Base-by-base conservation (phyloP, 225 moss, liverwort and hornwort species). In the Marchantia polymorpha region DNA sequence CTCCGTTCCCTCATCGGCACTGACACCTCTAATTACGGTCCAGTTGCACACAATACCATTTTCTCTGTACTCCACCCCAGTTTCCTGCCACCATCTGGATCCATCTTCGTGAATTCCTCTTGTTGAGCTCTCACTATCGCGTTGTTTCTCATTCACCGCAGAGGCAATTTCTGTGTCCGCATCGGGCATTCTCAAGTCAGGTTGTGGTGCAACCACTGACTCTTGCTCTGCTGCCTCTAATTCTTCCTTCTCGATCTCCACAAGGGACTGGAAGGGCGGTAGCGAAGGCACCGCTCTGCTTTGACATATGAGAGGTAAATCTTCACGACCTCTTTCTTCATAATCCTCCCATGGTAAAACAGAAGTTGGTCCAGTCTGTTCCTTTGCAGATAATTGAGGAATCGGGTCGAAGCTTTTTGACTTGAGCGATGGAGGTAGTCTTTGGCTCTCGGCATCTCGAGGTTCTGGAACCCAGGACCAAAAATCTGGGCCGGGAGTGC, bases 391-490 rank as follows among this genome's bases (percentile, higher is more conserved):
- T 47, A 46, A 12, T 26, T 76, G 46, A 0, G 85, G 89, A 72
- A 82, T 50, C 22, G 83, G 82, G 75, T 89, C 91, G 55, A 86
- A 83, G 27, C 66, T 30, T n/a, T 78, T 77, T 22, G 60, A 64
- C 15, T 82, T 73, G 49, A 76, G 71, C 64, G 74, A 56, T 87
- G 79, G 52, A 81, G 74, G 72, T 69, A 77, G 81, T 47, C n/a
- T 16, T 76, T 13, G 47, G 25, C 77, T 77, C n/a, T 73, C 83
- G 74, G 84, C 79, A 66, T 85, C 82, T 64, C 87, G 86, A 27
- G 82, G 80, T 55, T 94, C 94, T 52, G 95, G 95, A 79, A 92
- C 90, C 99, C 99, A 99, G 75, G 99, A 83, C 95, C 99, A 95
- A 73, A 99, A 99, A 74, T 95, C 95, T 77, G 95, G 92, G 71